Base-by-base conservation (phyloP, 208 protist species). In the Spongospora subterranea region DNA sequence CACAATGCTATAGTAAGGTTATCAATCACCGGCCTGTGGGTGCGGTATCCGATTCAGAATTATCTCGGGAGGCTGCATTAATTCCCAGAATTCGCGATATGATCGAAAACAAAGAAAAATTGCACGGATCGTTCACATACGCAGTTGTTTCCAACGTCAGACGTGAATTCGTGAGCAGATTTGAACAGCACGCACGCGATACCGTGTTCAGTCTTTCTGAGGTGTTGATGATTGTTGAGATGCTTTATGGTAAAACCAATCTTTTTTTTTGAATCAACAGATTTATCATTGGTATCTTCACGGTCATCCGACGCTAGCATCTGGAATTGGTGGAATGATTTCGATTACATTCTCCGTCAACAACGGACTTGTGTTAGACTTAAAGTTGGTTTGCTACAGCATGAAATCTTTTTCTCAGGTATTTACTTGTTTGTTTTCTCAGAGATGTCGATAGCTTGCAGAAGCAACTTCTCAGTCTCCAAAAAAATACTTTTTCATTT, bases 281-380 rank as follows among this genome's bases (percentile, higher is more conserved):
- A 24, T 60, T 24, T 60, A 60, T 60, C 50, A 60, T 60, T 60
- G 50, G 50, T 60, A 60, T 60, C 50, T 60, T 60, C 50, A 60
- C 24, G 50, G 50, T 6, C 50, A 60, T 60, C 24, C 50, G 13
- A 29, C 50, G 6, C 6, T 60, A 6, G 24, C 6, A 24, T 29
- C 50, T 24, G 13, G 13, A 60, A 60, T 60, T 60, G 50, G 50
- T 60, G 50, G 50, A 60, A 60, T 29, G 13, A 60, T 60, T 29
- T 60, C 50, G 24, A 60, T 60, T 24, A 60, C 13, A 29, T 60
- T 60, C 6, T 6, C 50, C 6, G 50, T 60, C 50, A 60, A 60
- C 24, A 60, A 60, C 24, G 6, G 6, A 29, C 50, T 24, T 24
- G 50, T 60, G 6, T 60, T 60, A 24, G 50, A 60, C 24, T 60